phyloP scores from a whole-genome alignment of 768 basidiomycete species.

The Butyriboletus loyo region DNA sequence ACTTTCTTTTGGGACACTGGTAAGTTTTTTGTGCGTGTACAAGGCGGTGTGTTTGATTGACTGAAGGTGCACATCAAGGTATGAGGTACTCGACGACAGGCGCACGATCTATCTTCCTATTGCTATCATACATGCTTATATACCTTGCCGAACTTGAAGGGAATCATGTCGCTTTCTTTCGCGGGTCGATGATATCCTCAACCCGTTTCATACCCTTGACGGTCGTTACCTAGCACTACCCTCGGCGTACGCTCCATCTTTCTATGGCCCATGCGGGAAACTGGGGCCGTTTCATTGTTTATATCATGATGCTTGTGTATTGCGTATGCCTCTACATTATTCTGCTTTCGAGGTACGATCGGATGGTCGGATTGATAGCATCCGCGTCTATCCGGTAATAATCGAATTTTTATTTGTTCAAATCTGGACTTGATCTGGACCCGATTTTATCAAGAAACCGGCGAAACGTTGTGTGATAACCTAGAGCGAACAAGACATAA shows the following conservation, averaged over 20 bases:
- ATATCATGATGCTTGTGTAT: slow-evolving; percentile 31
- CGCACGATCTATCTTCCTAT: slow-evolving; percentile 31
- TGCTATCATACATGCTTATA: slow-evolving; percentile 34
- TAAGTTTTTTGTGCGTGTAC: slow-evolving; percentile 4
- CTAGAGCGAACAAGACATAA: not conserved
- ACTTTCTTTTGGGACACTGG: slow-evolving; percentile 25
- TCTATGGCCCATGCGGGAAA: slow-evolving; percentile 4
- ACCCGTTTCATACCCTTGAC: slow-evolving; percentile 27
- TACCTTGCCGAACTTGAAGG: slow-evolving; percentile 31
- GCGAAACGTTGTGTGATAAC: not conserved
- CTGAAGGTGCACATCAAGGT: slow-evolving; percentile 10
- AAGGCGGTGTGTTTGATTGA: not conserved
- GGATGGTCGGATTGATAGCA: slow-evolving; percentile 10
- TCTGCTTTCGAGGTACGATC: slow-evolving; percentile 17
- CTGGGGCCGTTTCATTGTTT: slow-evolving; percentile 22
- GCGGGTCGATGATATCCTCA: slow-evolving; percentile 32
- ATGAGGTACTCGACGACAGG: slow-evolving; percentile 31
- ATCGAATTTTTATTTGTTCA: slow-evolving; percentile 19
- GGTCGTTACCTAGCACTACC: slow-evolving; percentile 25
- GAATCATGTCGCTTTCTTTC: slow-evolving; percentile 27
- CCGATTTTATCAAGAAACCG: not conserved
- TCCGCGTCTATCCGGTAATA: slow-evolving; percentile 18
- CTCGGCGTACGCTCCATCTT: slow-evolving; percentile 12
- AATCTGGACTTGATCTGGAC: not conserved
- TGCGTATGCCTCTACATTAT: slow-evolving; percentile 30